Percentiles rank a stretch among this genome's conserved stretches.
These are phyloP conservation scores for Hippophae gyantsensis DNA, from an alignment of 306 rosid species.

Conservation along the genomic window DNA sequence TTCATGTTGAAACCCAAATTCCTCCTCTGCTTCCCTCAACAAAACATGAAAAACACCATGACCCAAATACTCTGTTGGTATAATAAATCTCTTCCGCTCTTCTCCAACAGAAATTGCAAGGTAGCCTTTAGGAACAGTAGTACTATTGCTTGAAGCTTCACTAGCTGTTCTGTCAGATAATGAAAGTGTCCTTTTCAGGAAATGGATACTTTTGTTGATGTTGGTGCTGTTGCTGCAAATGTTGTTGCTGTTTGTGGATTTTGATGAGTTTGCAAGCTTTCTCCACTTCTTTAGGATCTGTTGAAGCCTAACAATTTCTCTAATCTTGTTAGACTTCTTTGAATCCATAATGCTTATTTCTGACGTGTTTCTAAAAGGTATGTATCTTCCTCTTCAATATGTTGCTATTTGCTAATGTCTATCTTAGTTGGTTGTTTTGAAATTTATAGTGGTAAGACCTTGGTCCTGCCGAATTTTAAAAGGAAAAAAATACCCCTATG, in stretches of 20 bases:
- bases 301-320: slow-evolving; percentile 85
- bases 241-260: slow-evolving; percentile 5
- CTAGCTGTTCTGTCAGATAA: slow-evolving; percentile 28
- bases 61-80: slow-evolving; percentile 62
- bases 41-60: slow-evolving; percentile 57
- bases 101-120: slow-evolving; percentile 76
- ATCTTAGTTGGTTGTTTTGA: slow-evolving; percentile 15
- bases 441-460: slow-evolving; percentile 37
- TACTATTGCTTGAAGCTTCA: slow-evolving; percentile 20
- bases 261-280: slow-evolving; percentile 57
- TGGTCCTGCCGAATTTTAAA: slow-evolving; percentile 11
- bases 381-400: slow-evolving; percentile 1
- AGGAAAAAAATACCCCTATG: background rate
- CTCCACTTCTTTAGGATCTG: slow-evolving; percentile 95
- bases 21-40: slow-evolving; percentile 86
- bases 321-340: slow-evolving; percentile 81
- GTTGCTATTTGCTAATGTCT: slow-evolving; percentile 9
- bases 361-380: background rate
- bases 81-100: slow-evolving; percentile 58
- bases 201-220: slow-evolving; percentile 44
- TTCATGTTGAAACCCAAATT: slow-evolving; percentile 76
- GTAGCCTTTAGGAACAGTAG: slow-evolving; percentile 68
- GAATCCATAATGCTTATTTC: slow-evolving; percentile 38
- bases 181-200: slow-evolving; percentile 66
- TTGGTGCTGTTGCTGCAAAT: slow-evolving; percentile 10